Base-by-base conservation (phyloP, 352 stramenopile species). In the Plasmopara muralis region DNA sequence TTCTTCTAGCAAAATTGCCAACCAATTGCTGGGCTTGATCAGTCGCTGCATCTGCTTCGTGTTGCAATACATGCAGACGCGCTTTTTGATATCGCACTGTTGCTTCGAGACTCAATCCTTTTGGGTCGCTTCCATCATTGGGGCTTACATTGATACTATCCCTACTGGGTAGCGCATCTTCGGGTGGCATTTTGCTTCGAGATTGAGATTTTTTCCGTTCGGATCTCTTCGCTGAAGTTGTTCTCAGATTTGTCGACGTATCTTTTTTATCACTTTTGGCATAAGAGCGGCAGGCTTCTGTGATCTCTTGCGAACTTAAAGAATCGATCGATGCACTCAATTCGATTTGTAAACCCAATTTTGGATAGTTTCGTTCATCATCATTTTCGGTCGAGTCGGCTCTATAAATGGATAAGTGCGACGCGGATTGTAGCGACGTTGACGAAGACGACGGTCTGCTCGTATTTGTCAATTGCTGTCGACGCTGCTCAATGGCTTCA, bases 11-110 rank as follows among this genome's bases (percentile, higher is more conserved):
- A 35, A 47, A 43, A 18, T 14, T 10, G 55, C 69, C 6, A 56
- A 87, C 74, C 75, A 85, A 52, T 42, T 80, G 48, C 35, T 85
- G 61, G 29, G 69, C 50, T 34, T 72, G 61, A 6, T 50, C 48
- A 4, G 56, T 63, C 0, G 72, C 62, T n/a, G 48, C 42, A 13
- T 87, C 78, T 20, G 68, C 62, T 54, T 89, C 77, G 33, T 88
- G 76, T 47, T 91, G 78, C 9, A 91, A 64, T 16, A 91, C 66
- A 8, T 74, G 78, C 7, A 91, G 53, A 9, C 80, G 66, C 4
- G 78, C 77, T 60, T 89, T 89, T 47, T 91, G 81, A 47, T 87
- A 87, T 16, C 81, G 66, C 12, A 89, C 47, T 0, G 81, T 85
- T 16, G 77, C 70, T 35, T 88, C 80, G 0, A 83, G 43, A 2